Conservation (phyloP, 441 rosid genomes). For the Adansonia rubrostipa region DNA sequence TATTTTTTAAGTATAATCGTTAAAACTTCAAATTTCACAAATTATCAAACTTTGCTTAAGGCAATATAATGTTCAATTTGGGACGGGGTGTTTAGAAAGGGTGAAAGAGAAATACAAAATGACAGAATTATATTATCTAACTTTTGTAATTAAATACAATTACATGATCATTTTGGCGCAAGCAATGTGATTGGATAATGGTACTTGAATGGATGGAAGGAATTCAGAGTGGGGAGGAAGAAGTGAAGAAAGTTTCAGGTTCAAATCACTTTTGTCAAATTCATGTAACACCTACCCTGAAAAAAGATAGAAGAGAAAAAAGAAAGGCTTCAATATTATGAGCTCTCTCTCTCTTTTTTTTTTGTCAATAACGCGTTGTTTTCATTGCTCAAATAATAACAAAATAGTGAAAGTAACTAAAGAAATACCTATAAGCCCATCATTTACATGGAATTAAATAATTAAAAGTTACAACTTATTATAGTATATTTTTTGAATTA, state of each 20-base stretch:
- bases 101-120: neutral
- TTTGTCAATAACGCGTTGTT: neutral
- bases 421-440: neutral
- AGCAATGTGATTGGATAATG: neutral
- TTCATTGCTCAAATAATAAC: neutral
- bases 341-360: neutral
- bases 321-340: neutral
- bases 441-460: no score
- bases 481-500: no score
- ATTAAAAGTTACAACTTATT: no score
- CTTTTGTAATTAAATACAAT: neutral
- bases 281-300: constrained; percentile 11
- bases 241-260: neutral
- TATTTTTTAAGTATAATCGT: no score
- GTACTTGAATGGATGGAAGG: neutral
- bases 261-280: neutral
- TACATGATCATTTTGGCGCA: neutral
- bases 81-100: no score
- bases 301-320: neutral
- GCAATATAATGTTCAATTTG: no score
- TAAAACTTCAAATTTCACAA: no score
- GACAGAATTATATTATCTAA: neutral
- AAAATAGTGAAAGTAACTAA: neutral
- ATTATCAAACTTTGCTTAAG: no score
- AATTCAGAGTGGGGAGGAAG: neutral